Evolutionary conservation across 179 eudicot species (phyloP).

Genomic region (Pouteria campechiana): DNA sequence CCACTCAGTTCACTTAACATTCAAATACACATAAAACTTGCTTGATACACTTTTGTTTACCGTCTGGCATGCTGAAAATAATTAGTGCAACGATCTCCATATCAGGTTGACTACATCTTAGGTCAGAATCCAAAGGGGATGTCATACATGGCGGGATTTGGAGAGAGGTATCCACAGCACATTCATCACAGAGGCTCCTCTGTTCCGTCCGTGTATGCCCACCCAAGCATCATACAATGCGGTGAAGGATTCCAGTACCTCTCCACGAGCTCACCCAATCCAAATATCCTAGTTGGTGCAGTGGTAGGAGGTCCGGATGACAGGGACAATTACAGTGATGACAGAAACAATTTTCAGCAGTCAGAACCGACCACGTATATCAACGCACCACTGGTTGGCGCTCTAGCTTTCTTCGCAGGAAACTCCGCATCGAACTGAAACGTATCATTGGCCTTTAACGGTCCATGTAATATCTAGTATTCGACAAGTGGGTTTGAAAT

Average conservation of each 20-base stretch:
- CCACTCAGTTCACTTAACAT: no score
- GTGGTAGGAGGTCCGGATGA: slow-evolving; percentile 75
- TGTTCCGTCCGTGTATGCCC: slow-evolving; percentile 43
- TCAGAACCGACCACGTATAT: slow-evolving; percentile 88
- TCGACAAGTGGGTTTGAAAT: no score
- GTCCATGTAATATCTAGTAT: no score
- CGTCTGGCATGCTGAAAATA: no score
- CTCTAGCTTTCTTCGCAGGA: slow-evolving; percentile 61
- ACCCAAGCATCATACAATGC: slow-evolving; percentile 48
- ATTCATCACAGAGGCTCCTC: slow-evolving; percentile 86
- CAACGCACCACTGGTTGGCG: slow-evolving; percentile 83
- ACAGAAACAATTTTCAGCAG: slow-evolving; percentile 59
- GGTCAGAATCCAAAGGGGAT: slow-evolving; percentile 64
- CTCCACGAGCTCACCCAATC: slow-evolving; percentile 52
- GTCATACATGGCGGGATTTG: slow-evolving; percentile 92
- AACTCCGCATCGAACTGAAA: no score
- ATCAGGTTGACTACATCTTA: slow-evolving; percentile 71
- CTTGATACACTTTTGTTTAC: no score
- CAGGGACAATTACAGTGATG: slow-evolving; percentile 47
- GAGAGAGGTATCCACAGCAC: slow-evolving; percentile 44
- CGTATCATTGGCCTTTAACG: no score
- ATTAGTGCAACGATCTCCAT: no score
- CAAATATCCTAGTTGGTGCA: slow-evolving; percentile 70
- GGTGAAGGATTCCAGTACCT: slow-evolving; percentile 59
- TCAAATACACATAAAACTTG: no score